Base-by-base conservation (phyloP, 768 basidiomycete species). In the Candolleomyces efflorescens region DNA sequence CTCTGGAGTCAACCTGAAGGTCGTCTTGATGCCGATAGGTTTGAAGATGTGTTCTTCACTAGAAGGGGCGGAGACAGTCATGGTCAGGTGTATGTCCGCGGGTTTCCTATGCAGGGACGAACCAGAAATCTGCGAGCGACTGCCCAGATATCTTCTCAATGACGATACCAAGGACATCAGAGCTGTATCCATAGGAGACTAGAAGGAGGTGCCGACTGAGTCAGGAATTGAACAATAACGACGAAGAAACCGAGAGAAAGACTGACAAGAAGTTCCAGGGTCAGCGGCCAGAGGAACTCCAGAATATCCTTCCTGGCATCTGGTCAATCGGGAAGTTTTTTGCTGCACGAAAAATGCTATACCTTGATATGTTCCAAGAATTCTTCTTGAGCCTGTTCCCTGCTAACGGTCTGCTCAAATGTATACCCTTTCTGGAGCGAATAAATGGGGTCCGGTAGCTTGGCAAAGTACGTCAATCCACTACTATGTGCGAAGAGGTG, bases 161-260 rank as follows among this genome's bases (percentile, higher is more conserved):
- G 20, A 71, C 59, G 26, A 71, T 70, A 15, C 71, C 71, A 12
- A 70, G 60, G 11, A 64, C 63, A 58, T 72, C 71, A 37, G 65
- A 63, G 39, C 67, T 69, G 58, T 51, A 68, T 6, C 72, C 71
- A 58, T 73, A 73, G 3, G 59, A 59, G 43, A 69, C 71, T 71
- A 26, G 1, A 20, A 4, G 4, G 24, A 32, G 2, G 17, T 46
- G 32, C 5, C 3, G 23, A 20, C 13, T 52, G 15, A 10, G 44
- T 22, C 48, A 15, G 15, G 38, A 41, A n/a, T n/a, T n/a, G n/a
- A 26, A 17, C 41, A 7, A 57, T 10, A 20, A 2, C 22, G 27
- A 43, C 24, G 17, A n/a, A 13, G 36, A 10, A 15, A 26, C 12
- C 38, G 18, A 18, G 24, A 38, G 38, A 9, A 13, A 18, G 44